Evolutionary conservation across 2,329 filamentous ascomycete genomes (phyloP), one percentile per base, ranked within the genome.

Genomic region (Rhinocladiella mackenziei): DNA sequence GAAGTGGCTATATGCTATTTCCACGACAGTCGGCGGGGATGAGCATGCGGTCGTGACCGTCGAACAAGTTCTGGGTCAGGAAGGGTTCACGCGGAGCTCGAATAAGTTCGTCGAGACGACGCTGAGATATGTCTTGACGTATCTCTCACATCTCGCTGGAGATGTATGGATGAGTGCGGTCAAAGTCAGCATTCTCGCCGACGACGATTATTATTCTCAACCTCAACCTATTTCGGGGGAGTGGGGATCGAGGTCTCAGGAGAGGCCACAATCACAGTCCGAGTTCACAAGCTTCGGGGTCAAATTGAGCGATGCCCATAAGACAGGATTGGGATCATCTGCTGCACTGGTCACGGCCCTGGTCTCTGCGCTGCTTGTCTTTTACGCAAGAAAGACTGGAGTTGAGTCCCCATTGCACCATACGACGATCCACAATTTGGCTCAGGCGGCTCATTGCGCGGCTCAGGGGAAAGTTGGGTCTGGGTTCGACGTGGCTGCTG

Each of bases 381-480:
- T 77, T 80, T 3, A 54, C 51, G 4, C 51, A 58, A 2, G 43
- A 55, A 9, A 32, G n/a, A 29, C 22, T 4, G 18, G 28, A 10
- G 15, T 10, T 4, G 31, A 44, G 31, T 14, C 15, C n/a, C 9
- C 14, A 5, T 20, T 52, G 13, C 31, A 43, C 14, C 48, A 42
- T 4, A 43, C 38, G 32, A 64, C 10, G 57, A 86, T 62, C 72
- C 92, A 98, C 71, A 97, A 97, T 66, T 81, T 98, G 38, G 84
- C 91, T 0, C 92, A 98, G 71, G 86, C 86, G 1, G 84, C 88
- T 3, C 92, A 98, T 69, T 96, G 91, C 62, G 88, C 91, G 1
- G 92, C 92, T 0, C 92, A 98, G 69, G 92, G 92, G 17, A 98
- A 98, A 67, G 83, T 98, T 13, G 92, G 92, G 37, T 92, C 86